Conservation (phyloP, 495 filamentous ascomycete genomes). For the Trypethelium eluteriae region DNA sequence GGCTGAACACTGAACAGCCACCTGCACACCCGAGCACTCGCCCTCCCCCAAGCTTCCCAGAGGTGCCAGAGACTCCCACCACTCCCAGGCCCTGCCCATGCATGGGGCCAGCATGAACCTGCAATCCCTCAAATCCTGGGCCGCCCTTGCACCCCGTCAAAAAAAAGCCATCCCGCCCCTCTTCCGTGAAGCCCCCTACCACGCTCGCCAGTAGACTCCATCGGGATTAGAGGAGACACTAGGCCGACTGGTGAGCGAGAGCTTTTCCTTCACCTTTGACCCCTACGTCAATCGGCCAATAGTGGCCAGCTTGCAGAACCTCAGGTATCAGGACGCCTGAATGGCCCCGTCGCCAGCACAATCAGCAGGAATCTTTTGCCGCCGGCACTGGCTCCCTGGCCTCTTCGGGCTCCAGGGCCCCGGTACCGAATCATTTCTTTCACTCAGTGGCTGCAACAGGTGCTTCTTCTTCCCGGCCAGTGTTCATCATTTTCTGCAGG, state of each 20-base stretch:
- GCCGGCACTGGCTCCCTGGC: background rate
- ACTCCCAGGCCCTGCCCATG: slow-evolving; percentile 4
- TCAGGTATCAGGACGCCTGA: background rate
- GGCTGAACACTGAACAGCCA: slow-evolving; percentile 11
- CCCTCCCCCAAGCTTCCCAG: too few relatives aligned
- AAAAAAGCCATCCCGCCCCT: slow-evolving; percentile 7
- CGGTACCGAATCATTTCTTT: slow-evolving; percentile 8
- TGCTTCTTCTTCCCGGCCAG: background rate
- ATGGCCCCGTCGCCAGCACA: background rate
- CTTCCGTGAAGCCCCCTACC: background rate
- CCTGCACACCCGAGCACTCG: background rate
- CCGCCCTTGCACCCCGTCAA: background rate
- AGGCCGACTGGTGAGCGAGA: too few relatives aligned
- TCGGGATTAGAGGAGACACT: too few relatives aligned
- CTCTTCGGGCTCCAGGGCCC: background rate
- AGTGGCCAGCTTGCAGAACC: slow-evolving; percentile 4
- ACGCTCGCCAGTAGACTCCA: too few relatives aligned
- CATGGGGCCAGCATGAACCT: background rate
- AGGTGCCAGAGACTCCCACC: background rate
- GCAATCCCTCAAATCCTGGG: background rate
- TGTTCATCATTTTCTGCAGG: background rate
- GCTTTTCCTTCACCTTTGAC: background rate
- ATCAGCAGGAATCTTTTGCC: background rate
- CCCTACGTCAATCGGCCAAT: background rate
- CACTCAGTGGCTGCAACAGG: slow-evolving; percentile 3